Evolutionary conservation across 2,329 filamentous ascomycete genomes (phyloP).

Genomic region (Dendryphion nanum): DNA sequence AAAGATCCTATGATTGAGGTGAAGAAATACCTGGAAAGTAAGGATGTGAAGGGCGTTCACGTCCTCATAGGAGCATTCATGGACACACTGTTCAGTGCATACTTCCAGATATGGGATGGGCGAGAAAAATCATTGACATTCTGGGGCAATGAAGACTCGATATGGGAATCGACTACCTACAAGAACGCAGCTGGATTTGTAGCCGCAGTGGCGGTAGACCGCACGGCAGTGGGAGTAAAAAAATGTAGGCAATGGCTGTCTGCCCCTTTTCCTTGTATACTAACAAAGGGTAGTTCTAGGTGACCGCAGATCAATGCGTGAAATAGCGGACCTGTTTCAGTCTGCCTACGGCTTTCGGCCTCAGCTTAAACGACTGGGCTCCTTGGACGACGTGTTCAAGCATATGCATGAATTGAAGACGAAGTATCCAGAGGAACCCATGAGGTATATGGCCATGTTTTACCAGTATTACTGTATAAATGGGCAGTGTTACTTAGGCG

Average conservation of each 20-base stretch:
- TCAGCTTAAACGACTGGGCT: conserved; percentile 20
- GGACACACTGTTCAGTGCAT: conserved; percentile 30
- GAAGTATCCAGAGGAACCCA: conserved; percentile 11
- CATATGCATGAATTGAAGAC: conserved; percentile 18
- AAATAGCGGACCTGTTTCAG: conserved; percentile 23
- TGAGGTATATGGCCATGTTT: conserved; percentile 3
- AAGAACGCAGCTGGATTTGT: conserved; percentile 39
- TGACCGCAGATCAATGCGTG: conserved; percentile 22
- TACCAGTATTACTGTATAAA: conserved; percentile 7
- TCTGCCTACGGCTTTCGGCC: conserved; percentile 21
- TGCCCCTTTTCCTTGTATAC: not conserved
- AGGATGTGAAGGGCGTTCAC: conserved; percentile 41
- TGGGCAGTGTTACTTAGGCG: not conserved
- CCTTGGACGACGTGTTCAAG: conserved; percentile 25
- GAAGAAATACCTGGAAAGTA: conserved; percentile 39
- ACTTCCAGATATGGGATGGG: conserved; percentile 22
- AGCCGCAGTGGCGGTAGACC: conserved; percentile 30
- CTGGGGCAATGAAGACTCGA: conserved; percentile 40
- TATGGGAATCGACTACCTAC: conserved; percentile 41
- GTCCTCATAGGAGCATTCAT: conserved; percentile 42
- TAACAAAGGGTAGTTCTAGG: conserved; percentile 32
- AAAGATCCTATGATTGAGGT: conserved; percentile 45
- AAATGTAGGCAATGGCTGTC: conserved; percentile 13
- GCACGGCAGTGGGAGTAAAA: conserved; percentile 13
- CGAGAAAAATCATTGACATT: conserved; percentile 24